Base-by-base conservation (phyloP, 1,139 yeast genomes). In the Blastobotrys apis region DNA sequence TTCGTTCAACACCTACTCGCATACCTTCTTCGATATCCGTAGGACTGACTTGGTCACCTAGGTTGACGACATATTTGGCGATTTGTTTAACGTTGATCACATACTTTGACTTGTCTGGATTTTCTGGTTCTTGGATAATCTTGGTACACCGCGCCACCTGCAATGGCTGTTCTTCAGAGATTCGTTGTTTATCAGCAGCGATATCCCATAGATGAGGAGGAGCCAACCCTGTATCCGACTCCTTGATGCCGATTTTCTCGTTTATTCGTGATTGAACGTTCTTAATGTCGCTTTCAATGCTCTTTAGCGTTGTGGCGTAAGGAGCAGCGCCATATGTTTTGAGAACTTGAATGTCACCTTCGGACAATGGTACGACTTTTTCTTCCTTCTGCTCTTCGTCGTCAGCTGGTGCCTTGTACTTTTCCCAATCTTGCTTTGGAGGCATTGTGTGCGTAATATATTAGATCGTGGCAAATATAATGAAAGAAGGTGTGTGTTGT, bases 11-110 rank as follows among this genome's bases (percentile, higher is more conserved):
- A 60, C 98, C 99, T 37, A 92, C 97, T 64, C 98, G 78, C 98
- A 92, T 94, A 40, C 98, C 98, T 68, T 94, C 98, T 68, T 92
- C 98, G 50, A 92, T 90, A 75, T 92, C 99, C 1, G 98, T 92
- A 30, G 98, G 98, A 25, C 95, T 84, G 13, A 94, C 97, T 53
- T 95, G 77, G 64, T 94, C 97, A 38, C 97, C 99, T 51, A 92
- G 74, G 5, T 94, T 94, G 42, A 92, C 98, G 45, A 92, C 97
- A 64, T 92, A 92, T 68, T 92, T 92, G 55, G 99, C 99, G 59
- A 92, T 90, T 66, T 94, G 99, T 68, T 92, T 94, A 64, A 92
- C 84, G 67, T 94, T 94, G 64, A 92, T 94, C 50, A 94, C 95
- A 65, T 92, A 94, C 66, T 92, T 87, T 40, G 92, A 75, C 65